Evolutionary conservation across 805 yeast species (phyloP), one percentile per base, ranked within the genome.

Genomic region (Candida mattraensis): DNA sequence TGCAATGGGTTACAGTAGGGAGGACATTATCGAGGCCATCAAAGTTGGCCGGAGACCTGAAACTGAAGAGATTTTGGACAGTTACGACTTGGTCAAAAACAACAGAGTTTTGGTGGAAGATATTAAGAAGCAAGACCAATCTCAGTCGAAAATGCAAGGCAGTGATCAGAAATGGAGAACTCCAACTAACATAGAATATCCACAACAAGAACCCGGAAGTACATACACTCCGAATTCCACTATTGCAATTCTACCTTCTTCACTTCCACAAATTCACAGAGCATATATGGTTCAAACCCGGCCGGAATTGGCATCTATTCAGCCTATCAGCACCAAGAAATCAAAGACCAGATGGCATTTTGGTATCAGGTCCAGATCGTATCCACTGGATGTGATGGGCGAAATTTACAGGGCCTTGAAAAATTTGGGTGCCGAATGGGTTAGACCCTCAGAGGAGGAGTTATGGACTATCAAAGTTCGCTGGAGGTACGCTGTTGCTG

Each of bases 321-420:
- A 66, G 26, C 64, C 77, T 6, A 72, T 79, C 33, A 63, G 75
- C 0, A 72, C 83, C 30, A 88, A 91, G 60, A 87, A 87, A 60
- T 84, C 91, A 43, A 91, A 88, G 63, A 87, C 96, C 5, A 80
- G 95, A 62, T 93, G 99, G 99, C 99, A 93, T 68, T 93, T 93
- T 57, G 99, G 99, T 47, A 93, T 93, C 42, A 73, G 99, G 57
- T 87, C 96, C 7, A 74, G 97, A 53, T 87, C 96, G 1, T 93
- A 93, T 58, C 98, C 99, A 21, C 70, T 93, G 50, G 99, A 93
- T 61, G 99, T 93, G 3, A 93, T 93, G 98, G 96, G 97, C 18
- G 99, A 93, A 59, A 89, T 93, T 28, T 93, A 93, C 64, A 73
- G 96, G 30, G 98, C 98, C 1, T 70, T 93, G 56, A 86, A 86